Conservation (phyloP, 2,329 filamentous ascomycete species). For the Colletotrichum sp. region DNA sequence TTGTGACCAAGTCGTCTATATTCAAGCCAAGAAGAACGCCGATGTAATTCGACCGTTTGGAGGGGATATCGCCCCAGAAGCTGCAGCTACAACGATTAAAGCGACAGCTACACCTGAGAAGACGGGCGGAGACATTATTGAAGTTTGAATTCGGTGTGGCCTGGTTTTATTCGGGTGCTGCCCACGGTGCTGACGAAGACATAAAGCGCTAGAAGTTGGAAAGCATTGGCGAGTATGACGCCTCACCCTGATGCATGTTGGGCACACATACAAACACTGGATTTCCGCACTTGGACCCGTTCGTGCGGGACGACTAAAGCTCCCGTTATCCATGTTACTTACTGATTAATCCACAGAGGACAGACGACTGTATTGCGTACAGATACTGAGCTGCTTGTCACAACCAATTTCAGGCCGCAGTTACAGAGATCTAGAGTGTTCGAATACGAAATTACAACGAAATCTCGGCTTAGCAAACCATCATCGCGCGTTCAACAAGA, state of each 20-base stretch:
- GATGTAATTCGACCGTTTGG: neutral
- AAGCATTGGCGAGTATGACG: neutral
- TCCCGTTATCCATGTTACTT: neutral
- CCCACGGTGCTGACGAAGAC: neutral
- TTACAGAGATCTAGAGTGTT: neutral
- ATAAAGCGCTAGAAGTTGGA: neutral
- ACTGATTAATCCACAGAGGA: neutral
- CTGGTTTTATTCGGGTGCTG: neutral
- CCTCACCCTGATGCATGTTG: neutral
- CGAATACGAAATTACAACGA: neutral
- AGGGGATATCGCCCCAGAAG: neutral
- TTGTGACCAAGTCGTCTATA: neutral
- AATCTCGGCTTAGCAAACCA: neutral
- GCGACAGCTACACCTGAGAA: neutral
- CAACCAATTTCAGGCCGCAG: neutral
- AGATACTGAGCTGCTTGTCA: neutral
- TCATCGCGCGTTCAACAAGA: neutral
- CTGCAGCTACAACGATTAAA: neutral
- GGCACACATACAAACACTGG: neutral
- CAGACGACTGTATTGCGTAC: neutral
- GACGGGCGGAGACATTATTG: neutral
- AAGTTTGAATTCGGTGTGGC: neutral
- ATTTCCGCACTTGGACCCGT: neutral
- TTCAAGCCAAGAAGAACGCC: neutral
- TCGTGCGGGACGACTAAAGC: neutral